Conservation (phyloP, 2,329 filamentous ascomycete species). For the Pseudopithomyces maydicus region DNA sequence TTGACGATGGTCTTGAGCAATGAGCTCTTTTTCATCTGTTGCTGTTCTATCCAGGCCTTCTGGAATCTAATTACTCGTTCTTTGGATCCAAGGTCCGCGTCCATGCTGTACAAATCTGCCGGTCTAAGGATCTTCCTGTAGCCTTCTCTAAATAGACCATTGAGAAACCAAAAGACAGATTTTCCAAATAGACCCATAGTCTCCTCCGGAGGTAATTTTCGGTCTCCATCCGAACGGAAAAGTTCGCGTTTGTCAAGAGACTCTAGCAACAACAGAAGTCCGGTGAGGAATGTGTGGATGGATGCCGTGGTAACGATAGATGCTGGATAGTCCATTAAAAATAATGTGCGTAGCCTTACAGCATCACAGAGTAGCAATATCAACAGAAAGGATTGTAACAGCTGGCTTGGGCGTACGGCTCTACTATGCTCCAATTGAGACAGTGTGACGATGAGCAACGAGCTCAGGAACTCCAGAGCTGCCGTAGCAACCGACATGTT, state of each 20-base stretch:
- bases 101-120: constrained; percentile 26
- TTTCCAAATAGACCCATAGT: constrained; percentile 43
- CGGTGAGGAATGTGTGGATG: constrained; percentile 25
- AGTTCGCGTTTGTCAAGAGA: constrained; percentile 31
- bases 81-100: constrained; percentile 29
- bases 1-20: constrained; percentile 19
- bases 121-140: constrained; percentile 31
- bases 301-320: constrained; percentile 18
- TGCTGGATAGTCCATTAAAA: constrained; percentile 24
- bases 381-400: constrained; percentile 36
- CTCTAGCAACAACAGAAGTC: constrained; percentile 30
- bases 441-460: constrained; percentile 21
- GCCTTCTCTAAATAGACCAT: constrained; percentile 36
- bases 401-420: constrained; percentile 28
- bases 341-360: constrained; percentile 30
- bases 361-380: constrained; percentile 31
- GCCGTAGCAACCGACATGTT: constrained; percentile 24
- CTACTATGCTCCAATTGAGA: constrained; percentile 33
- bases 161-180: constrained; percentile 45
- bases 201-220: constrained; percentile 40
- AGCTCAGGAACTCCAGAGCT: constrained; percentile 24
- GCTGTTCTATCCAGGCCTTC: constrained; percentile 17
- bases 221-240: constrained; percentile 20
- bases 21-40: constrained; percentile 9
- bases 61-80: constrained; percentile 20